Evolutionary conservation across 306 rosid species (phyloP), one percentile per base, ranked within the genome.

Genomic region (Cucurbita pepo): DNA sequence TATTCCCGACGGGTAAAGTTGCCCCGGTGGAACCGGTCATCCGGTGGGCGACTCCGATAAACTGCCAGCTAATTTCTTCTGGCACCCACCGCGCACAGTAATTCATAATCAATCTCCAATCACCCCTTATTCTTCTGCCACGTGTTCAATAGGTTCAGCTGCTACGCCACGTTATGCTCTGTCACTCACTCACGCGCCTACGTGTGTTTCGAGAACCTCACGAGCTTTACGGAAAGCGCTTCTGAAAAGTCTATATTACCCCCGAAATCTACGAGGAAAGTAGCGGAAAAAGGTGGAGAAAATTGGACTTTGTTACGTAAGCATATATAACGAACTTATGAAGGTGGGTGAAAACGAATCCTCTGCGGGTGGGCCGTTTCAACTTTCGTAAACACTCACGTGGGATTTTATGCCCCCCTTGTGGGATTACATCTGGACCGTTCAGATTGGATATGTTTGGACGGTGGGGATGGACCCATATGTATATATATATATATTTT

Each of bases 41-140:
- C 51, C 70, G 70, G 70, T 63, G 70, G 70, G 70, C 70, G 36
- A 43, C 21, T 6, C 54, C 36, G 9, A 11, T 65, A 65, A 58
- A 65, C 71, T 65, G 71, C 71, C 71, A 65, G 71, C 71, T 65
- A 65, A 21, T 65, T 19, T 65, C 53, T 43, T 65, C 71, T 65
- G 71, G 53, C 71, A 64, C 53, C 71, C 71, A 65, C 71, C 71
- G 71, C 71, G 54, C 67, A 34, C 47, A 45, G 67, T 61, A 61
- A 61, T 61, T 34, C 40, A 61, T 21, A 65, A 65, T 63, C 70
- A 63, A 40, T 18, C 36, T 40, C 70, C 51, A 63, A 41, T 64
- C 71, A 64, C 54, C 7, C 71, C 54, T 65, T 12, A 18, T 65
- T n/a, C 37, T 41, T 64, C 30, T 5, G 71, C 71, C 71, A 65